Evolutionary conservation across 345 rosid species (phyloP).

Genomic region (Salix exigua): DNA sequence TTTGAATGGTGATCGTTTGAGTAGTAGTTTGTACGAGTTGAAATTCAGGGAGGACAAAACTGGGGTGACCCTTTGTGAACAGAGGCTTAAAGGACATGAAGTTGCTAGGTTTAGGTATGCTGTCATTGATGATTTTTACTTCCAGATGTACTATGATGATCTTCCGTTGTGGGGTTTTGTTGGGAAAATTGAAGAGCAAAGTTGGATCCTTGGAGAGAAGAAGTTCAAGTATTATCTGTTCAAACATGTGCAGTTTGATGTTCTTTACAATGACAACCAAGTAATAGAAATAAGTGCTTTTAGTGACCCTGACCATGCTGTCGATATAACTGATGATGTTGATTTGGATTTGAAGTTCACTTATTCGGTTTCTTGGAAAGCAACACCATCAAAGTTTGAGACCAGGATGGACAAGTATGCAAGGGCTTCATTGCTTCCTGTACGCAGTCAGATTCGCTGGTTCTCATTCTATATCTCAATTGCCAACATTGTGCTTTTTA

Average conservation of each 20-base stretch:
- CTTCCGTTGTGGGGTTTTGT: slow-evolving; percentile 90
- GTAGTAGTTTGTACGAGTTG: slow-evolving; percentile 46
- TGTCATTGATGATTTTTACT: slow-evolving; percentile 64
- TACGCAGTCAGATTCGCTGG: slow-evolving; percentile 57
- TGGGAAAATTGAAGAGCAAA: slow-evolving; percentile 64
- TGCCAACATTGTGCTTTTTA: slow-evolving; percentile 44
- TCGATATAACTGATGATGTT: slow-evolving; percentile 63
- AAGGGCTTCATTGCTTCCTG: slow-evolving; percentile 44
- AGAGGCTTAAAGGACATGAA: slow-evolving; percentile 45
- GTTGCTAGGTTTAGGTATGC: slow-evolving; percentile 50
- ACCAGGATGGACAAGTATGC: slow-evolving; percentile 66
- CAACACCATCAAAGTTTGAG: slow-evolving; percentile 42
- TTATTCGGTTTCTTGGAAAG: slow-evolving; percentile 74
- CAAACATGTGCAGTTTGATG: slow-evolving; percentile 63
- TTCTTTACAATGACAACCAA: slow-evolving; percentile 49
- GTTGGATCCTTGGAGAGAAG: slow-evolving; percentile 27
- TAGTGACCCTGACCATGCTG: slow-evolving; percentile 55
- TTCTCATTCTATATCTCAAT: slow-evolving; percentile 65
- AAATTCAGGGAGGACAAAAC: slow-evolving; percentile 51
- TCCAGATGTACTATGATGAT: slow-evolving; percentile 81
- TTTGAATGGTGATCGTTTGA: slow-evolving; percentile 69
- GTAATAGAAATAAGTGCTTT: slow-evolving; percentile 56
- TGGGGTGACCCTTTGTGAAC: slow-evolving; percentile 39
- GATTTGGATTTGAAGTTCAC: slow-evolving; percentile 60
- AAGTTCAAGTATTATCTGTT: slow-evolving; percentile 53